phyloP scores from a whole-genome alignment of 306 rosid species.

The Delonix regia region DNA sequence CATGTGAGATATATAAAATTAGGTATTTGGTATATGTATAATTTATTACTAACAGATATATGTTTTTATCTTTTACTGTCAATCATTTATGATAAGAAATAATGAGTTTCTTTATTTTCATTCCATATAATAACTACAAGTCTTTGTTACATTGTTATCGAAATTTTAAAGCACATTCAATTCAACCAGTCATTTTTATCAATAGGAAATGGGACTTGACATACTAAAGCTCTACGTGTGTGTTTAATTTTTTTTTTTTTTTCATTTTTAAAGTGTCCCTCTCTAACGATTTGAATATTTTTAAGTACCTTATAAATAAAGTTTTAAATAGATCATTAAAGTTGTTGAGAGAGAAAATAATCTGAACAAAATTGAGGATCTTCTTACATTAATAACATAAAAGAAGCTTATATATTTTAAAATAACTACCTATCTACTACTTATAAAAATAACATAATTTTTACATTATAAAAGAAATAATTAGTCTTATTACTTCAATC shows the following conservation, averaged over 20 bases:
- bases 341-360: no score
- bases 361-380: neutral
- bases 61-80: neutral
- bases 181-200: neutral
- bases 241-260: neutral
- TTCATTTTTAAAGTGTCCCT: neutral
- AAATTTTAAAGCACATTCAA: neutral
- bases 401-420: neutral
- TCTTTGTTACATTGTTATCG: neutral
- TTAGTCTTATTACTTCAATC: neutral
- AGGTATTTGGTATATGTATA: neutral
- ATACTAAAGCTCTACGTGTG: no score
- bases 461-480: no score
- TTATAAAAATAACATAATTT: neutral
- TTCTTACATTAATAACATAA: neutral
- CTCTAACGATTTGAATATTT: neutral
- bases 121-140: neutral
- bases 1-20: neutral
- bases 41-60: neutral
- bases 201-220: neutral
- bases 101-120: neutral
- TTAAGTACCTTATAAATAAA: neutral
- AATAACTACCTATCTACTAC: neutral
- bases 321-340: neutral
- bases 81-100: neutral